Base-by-base conservation (phyloP, 1,139 yeast species). In the Debaryomyces sp. region DNA sequence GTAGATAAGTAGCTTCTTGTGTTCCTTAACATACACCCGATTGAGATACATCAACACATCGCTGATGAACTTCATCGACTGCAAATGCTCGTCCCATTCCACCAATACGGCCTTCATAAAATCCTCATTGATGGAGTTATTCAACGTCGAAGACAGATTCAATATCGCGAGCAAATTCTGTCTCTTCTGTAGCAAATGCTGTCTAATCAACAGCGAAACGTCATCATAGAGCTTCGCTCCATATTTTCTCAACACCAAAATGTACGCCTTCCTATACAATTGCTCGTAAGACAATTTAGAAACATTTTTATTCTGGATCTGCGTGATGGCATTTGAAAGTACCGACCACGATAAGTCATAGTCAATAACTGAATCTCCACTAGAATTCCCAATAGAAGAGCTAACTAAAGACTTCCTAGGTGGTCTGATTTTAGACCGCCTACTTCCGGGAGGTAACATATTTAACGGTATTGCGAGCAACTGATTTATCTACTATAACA, bases 21-120 rank as follows among this genome's bases (percentile, higher is more conserved):
- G 81, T 54, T 87, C 96, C 53, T 82, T 84, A 26, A 92, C 89
- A 57, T 88, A 90, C 0, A 90, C 96, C 40, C 96, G 78, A 63
- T 94, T 74, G 79, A 94, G 70, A 62, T 94, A 94, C 89, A 91
- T 86, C 65, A 91, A 70, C 4, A 94, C 88, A 63, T 94, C 97
- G 56, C 95, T 82, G 37, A 92, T 81, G 75, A 89, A 84, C 55
- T 88, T 78, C 86, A 91, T 87, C 44, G 89, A 80, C 43, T 85
- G 76, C 38, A 85, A 69, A 64, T 89, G 95, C 45, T 86, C 89
- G 41, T 80, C 77, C 98, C 98, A 94, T 46, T 78, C 81, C 18
- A 58, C 58, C 26, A 80, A 70, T 3, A 87, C 67, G 6, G 67
- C 64, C 37, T 71, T 71, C 56, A 89, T 65, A 45, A 84, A 78